Conservation (phyloP, 2,329 filamentous ascomycete genomes). For the Penicillium sp. region DNA sequence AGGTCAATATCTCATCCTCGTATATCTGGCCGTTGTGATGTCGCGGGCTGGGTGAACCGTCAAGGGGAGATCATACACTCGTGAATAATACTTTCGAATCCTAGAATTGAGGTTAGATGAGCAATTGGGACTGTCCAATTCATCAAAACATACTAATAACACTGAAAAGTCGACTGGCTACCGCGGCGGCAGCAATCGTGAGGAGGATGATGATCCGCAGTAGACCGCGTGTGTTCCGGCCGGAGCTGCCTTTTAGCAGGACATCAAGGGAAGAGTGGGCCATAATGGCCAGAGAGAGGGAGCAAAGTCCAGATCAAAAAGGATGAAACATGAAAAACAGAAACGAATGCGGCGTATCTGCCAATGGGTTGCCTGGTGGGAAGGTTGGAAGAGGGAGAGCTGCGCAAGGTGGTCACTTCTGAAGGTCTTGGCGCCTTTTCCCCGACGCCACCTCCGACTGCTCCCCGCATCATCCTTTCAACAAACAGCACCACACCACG, state of each 20-base stretch:
- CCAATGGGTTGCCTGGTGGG: constrained; percentile 26
- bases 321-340: constrained; percentile 32
- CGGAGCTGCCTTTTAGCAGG: constrained; percentile 77
- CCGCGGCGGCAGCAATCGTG: constrained; percentile 87
- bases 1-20: constrained; percentile 27
- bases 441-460: constrained; percentile 31
- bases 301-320: constrained; percentile 36
- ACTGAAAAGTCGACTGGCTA: constrained; percentile 94
- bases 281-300: constrained; percentile 48
- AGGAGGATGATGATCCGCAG: constrained; percentile 87
- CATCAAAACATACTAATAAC: constrained; percentile 78
- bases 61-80: constrained; percentile 73
- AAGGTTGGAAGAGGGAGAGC: constrained; percentile 31
- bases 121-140: not conserved
- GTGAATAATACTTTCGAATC: constrained; percentile 99
- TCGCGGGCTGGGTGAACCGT: constrained; percentile 9
- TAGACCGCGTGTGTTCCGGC: constrained; percentile 80
- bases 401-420: constrained; percentile 50
- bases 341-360: constrained; percentile 26
- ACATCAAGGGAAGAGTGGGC: constrained; percentile 54
- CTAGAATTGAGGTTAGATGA: constrained; percentile 49
- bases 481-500: not conserved
- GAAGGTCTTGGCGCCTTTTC: constrained; percentile 40
- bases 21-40: constrained; percentile 18
- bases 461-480: constrained; percentile 35